Evolutionary conservation across 2,329 filamentous ascomycete genomes (phyloP).

Genomic region (Colletotrichum chrysophilum): DNA sequence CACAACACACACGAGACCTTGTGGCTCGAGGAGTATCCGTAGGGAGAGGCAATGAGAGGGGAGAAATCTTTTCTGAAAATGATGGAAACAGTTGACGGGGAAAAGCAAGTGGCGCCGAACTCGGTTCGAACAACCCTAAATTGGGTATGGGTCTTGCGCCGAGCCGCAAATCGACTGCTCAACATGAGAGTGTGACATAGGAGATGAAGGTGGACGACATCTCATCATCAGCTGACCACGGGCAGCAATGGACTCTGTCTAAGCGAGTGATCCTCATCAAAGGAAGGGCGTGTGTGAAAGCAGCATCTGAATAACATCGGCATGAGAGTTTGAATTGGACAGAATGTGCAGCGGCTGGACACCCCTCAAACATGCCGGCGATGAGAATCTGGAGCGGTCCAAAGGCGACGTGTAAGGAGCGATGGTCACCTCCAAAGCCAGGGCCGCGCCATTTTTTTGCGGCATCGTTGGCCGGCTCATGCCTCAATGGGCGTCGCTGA

Average conservation of each 20-base stretch:
- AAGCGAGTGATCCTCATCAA: background rate
- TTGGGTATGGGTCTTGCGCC: background rate
- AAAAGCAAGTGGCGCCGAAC: background rate
- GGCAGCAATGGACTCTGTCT: background rate
- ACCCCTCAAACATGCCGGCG: background rate
- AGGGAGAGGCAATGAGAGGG: background rate
- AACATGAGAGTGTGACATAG: background rate
- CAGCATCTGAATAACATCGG: background rate
- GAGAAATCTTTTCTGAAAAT: background rate
- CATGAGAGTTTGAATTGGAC: background rate
- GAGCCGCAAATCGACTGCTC: background rate
- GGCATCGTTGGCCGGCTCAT: background rate
- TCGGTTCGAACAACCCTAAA: background rate
- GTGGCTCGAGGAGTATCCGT: background rate
- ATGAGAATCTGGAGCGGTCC: constrained; percentile 1
- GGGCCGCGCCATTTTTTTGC: background rate
- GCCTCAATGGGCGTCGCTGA: background rate
- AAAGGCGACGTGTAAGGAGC: background rate
- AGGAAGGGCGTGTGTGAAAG: background rate
- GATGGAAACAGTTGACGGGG: background rate
- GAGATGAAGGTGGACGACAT: constrained; percentile 3
- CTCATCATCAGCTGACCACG: background rate
- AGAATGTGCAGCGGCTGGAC: background rate
- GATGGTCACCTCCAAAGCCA: background rate
- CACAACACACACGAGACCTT: background rate